phyloP scores from a whole-genome alignment of 2,329 filamentous ascomycete species.

The Coniochaeta ligniaria region DNA sequence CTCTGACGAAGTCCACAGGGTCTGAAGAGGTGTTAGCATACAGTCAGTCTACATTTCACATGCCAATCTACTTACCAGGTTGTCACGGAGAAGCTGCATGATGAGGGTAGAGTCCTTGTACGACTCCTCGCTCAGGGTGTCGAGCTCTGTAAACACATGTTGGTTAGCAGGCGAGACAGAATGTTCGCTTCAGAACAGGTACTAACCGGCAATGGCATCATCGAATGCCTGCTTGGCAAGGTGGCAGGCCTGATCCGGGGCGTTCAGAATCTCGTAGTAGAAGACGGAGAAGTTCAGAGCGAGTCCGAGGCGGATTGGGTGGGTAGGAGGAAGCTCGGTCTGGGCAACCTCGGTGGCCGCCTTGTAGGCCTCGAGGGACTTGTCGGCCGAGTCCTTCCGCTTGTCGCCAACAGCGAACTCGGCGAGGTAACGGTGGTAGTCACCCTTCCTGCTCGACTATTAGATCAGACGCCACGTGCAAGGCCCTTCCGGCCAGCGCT shows the following conservation, averaged over 20 bases:
- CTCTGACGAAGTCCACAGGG: conserved; percentile 98
- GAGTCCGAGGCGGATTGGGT: conserved; percentile 87
- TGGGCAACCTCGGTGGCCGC: conserved; percentile 82
- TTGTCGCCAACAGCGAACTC: conserved; percentile 93
- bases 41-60: background rate
- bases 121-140: conserved; percentile 95
- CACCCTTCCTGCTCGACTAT: conserved; percentile 71
- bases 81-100: conserved; percentile 97
- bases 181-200: background rate
- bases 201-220: conserved; percentile 77
- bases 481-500: background rate
- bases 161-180: conserved; percentile 8
- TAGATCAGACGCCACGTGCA: background rate
- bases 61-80: conserved; percentile 57
- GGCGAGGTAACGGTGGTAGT: conserved; percentile 98
- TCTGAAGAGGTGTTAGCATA: conserved; percentile 47
- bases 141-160: conserved; percentile 60
- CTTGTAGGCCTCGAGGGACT: conserved; percentile 97
- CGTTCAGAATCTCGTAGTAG: conserved; percentile 99
- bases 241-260: conserved; percentile 95
- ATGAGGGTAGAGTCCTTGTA: conserved; percentile 99
- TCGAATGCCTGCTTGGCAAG: conserved; percentile 94
- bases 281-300: conserved; percentile 97
- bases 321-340: conserved; percentile 82
- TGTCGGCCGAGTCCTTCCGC: conserved; percentile 89